Percentiles rank a stretch among this genome's conserved stretches.
These are phyloP conservation scores for Pseudopithomyces chartarum DNA, from an alignment of 2,329 filamentous ascomycete genomes.

Conservation along the genomic window DNA sequence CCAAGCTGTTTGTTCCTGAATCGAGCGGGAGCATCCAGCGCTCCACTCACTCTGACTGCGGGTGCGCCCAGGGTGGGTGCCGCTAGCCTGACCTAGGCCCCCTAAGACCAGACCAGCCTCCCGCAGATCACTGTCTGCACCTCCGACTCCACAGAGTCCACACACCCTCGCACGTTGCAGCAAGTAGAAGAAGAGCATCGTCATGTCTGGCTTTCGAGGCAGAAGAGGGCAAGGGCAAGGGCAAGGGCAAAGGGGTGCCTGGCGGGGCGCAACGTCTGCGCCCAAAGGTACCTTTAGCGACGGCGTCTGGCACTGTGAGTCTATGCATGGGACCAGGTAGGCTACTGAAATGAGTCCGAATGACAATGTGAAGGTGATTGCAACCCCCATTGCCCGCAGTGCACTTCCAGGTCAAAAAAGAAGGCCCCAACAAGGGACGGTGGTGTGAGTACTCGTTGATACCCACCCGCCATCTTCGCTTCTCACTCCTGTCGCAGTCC, in stretches of 20 bases:
- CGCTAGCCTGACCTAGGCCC: neutral
- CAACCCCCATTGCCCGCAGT: constrained; percentile 58
- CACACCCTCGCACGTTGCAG: too few species aligned
- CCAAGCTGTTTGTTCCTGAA: constrained; percentile 1
- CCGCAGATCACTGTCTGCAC: neutral
- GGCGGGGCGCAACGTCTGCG: neutral
- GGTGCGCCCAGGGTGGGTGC: too few species aligned
- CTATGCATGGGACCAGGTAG: neutral
- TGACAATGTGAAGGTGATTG: constrained; percentile 55
- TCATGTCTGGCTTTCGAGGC: constrained; percentile 24
- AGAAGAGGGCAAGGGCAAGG: constrained; percentile 1
- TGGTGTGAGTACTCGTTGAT: constrained; percentile 47
- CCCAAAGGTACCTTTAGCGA: constrained; percentile 27
- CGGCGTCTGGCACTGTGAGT: constrained; percentile 36
- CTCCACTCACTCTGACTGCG: too few species aligned
- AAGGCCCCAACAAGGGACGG: constrained; percentile 59
- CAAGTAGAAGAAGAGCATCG: too few species aligned
- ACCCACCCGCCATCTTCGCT: neutral
- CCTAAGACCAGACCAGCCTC: neutral
- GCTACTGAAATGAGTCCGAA: neutral
- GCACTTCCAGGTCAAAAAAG: constrained; percentile 63
- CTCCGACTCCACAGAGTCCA: too few species aligned
- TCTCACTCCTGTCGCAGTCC: constrained; percentile 45
- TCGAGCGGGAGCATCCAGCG: constrained; percentile 3
- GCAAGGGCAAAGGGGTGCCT: constrained; percentile 10